Evolutionary conservation across 2,329 filamentous ascomycete genomes (phyloP), one percentile per base, ranked within the genome.

Genomic region (Ophiostoma fasciatum): DNA sequence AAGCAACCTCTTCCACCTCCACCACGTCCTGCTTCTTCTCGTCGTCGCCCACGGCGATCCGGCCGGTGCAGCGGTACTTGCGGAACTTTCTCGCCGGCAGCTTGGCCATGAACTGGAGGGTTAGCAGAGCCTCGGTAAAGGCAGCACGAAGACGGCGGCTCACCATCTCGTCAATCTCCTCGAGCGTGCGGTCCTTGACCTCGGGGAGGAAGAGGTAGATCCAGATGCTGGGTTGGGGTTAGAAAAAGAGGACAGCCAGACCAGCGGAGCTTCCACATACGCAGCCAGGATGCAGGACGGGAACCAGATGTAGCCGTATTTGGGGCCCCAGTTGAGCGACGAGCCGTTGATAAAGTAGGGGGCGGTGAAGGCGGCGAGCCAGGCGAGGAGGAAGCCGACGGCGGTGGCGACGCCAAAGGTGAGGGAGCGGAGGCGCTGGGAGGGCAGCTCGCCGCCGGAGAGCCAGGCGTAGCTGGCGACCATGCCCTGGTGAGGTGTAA

Each of bases 381-480:
- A 72, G 10, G 68, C 68, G 2, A 64, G 62, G 9, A 71, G 54
- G 49, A 73, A 73, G 0, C 63, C 66, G 17, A 68, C 51, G 4
- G 65, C 63, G 0, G 67, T 63, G 1, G 68, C 68, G 2, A 68
- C 48, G 27, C 69, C 68, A 37, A 74, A 72, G 0, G 68, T 73
- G 43, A 72, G 66, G 0, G 61, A 65, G 11, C 69, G 63, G 7
- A 74, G 57, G 4, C 67, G 58, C 46, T 73, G 68, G 0, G 67
- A 69, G 1, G 68, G 68, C 8, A 73, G 55, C 46, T 74, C 69
- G 28, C 68, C 69, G 9, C 66, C 67, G 0, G 62, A 63, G 0
- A 74, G 54, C 68, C 68, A 74, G 1, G 69, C 65, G 45, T 72
- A 74, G 0, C 64, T 64, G 1, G 64, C 54, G 7, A 72, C 62